Evolutionary conservation across 1,284 basidiomycete genomes (phyloP).

Genomic region (Tylopilus sp.): DNA sequence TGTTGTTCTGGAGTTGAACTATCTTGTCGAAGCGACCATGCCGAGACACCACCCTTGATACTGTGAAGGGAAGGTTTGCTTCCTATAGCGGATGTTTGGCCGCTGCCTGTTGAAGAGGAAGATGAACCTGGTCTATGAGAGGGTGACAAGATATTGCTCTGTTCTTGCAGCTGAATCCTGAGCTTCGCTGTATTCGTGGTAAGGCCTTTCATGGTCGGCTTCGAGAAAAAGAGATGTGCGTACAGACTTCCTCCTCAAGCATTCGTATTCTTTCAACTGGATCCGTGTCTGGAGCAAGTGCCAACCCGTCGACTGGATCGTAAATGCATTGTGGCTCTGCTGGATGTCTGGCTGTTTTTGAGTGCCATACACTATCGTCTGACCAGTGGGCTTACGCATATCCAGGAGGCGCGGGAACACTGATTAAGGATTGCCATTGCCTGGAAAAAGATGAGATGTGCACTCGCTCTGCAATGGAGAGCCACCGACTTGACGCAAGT

Average conservation of each 20-base stretch:
- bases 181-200: slow-evolving; percentile 49
- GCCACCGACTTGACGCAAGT: slow-evolving; percentile 76
- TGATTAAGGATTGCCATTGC: slow-evolving; percentile 74
- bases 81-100: slow-evolving; percentile 11
- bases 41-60: slow-evolving; percentile 10
- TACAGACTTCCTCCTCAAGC: slow-evolving; percentile 76
- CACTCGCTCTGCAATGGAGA: slow-evolving; percentile 1
- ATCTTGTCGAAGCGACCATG: slow-evolving; percentile 37
- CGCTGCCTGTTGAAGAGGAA: slow-evolving; percentile 22
- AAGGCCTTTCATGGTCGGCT: slow-evolving; percentile 10
- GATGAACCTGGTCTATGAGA: slow-evolving; percentile 23
- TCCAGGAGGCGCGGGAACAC: slow-evolving; percentile 73
- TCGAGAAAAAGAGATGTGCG: slow-evolving; percentile 17
- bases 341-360: slow-evolving; percentile 55
- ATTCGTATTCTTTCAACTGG: slow-evolving; percentile 69
- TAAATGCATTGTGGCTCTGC: slow-evolving; percentile 76
- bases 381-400: slow-evolving; percentile 56
- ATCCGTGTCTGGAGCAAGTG: slow-evolving; percentile 68
- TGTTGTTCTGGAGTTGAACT: slow-evolving; percentile 51
- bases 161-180: slow-evolving; percentile 58
- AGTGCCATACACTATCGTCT: slow-evolving; percentile 4
- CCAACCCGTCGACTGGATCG: slow-evolving; percentile 76
- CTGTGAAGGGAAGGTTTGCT: slow-evolving; percentile 3
- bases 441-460: slow-evolving; percentile 35
- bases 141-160: slow-evolving; percentile 29